These are phyloP conservation scores for Pueraria montana DNA, from an alignment of 306 rosid genomes.

Conservation along the genomic window DNA sequence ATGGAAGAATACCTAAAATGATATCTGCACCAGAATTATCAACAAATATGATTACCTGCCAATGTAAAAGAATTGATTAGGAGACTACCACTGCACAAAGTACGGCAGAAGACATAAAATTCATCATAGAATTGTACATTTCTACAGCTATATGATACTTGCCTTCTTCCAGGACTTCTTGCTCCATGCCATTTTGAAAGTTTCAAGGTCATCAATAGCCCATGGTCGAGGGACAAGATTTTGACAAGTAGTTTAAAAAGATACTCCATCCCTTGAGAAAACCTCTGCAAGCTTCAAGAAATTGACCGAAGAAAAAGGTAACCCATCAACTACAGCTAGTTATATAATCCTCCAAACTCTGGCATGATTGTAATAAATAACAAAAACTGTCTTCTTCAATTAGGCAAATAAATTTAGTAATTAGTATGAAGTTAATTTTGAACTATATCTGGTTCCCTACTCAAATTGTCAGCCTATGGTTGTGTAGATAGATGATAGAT, in stretches of 20 bases:
- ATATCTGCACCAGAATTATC: constrained; percentile 99
- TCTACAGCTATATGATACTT: constrained; percentile 43
- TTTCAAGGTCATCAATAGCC: constrained; percentile 93
- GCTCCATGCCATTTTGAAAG: constrained; percentile 80
- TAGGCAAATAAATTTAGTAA: constrained; percentile 2
- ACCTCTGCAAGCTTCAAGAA: constrained; percentile 93
- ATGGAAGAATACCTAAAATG: constrained; percentile 92
- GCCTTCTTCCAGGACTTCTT: constrained; percentile 87
- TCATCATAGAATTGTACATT: neutral
- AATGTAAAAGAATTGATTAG: constrained; percentile 45
- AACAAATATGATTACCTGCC: constrained; percentile 91
- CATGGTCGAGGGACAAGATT: constrained; percentile 93
- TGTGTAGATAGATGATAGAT: neutral
- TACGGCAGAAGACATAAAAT: constrained; percentile 25
- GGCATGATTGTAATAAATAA: constrained; percentile 33
- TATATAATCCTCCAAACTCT: constrained; percentile 25
- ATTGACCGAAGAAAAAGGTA: constrained; percentile 37
- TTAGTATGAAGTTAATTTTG: neutral
- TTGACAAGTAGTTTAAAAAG: constrained; percentile 84
- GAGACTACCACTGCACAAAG: constrained; percentile 24
- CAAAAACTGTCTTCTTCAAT: constrained; percentile 9
- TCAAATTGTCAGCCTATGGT: neutral
- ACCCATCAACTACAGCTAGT: constrained; percentile 24
- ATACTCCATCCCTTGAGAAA: constrained; percentile 92
- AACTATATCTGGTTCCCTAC: neutral